A percentile compares a stretch with the other conserved stretches of the same genome.
Evolutionary conservation across 2,329 filamentous ascomycete genomes (phyloP).

Genomic region (Stromatinia cepivora): DNA sequence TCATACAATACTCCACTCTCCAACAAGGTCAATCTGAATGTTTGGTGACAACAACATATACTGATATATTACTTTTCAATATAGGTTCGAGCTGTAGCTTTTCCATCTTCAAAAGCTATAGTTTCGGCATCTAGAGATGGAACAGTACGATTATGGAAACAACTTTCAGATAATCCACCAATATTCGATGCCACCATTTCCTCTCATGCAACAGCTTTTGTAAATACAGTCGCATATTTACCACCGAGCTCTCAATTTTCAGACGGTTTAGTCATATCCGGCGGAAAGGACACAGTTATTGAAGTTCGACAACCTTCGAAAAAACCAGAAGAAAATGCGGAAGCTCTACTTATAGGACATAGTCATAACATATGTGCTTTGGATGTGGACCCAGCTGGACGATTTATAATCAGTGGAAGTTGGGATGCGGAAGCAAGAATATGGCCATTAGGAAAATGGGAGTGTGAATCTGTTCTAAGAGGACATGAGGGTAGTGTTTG

Average conservation of each 20-base stretch:
- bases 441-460: slow-evolving; percentile 86
- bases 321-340: slow-evolving; percentile 71
- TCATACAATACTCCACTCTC: slow-evolving; percentile 22
- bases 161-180: slow-evolving; percentile 63
- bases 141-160: slow-evolving; percentile 84
- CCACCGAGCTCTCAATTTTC: slow-evolving; percentile 65
- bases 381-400: slow-evolving; percentile 71
- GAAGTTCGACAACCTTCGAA: slow-evolving; percentile 77
- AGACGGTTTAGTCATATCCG: slow-evolving; percentile 81
- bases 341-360: slow-evolving; percentile 84
- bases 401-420: slow-evolving; percentile 81
- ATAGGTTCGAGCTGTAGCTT: slow-evolving; percentile 84
- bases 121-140: slow-evolving; percentile 89
- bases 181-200: slow-evolving; percentile 76
- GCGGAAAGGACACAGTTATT: slow-evolving; percentile 89
- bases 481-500: slow-evolving; percentile 84
- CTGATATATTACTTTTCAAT: slow-evolving; percentile 1
- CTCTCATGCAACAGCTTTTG: slow-evolving; percentile 77
- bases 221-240: slow-evolving; percentile 81
- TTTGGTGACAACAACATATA: neutral
- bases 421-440: slow-evolving; percentile 90
- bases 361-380: slow-evolving; percentile 84
- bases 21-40: slow-evolving; percentile 14
- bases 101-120: slow-evolving; percentile 69
- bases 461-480: slow-evolving; percentile 67